phyloP scores from a whole-genome alignment of 306 rosid genomes.

The Malus asiatica region DNA sequence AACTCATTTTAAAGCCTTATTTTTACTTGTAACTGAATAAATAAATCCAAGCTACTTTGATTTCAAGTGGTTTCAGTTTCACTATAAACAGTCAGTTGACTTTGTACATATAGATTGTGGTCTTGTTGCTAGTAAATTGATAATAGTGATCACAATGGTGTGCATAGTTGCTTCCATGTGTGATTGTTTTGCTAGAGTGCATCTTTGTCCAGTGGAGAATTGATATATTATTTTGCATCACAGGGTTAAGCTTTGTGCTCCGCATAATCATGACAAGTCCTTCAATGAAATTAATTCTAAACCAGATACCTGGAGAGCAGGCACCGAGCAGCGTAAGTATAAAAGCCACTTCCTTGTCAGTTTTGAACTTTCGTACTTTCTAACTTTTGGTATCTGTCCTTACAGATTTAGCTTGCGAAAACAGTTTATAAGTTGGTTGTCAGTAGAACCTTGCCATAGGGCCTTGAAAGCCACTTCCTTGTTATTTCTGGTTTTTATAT shows the following conservation, averaged over 20 bases:
- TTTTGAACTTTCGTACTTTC: not conserved
- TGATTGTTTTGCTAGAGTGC: constrained; percentile 1
- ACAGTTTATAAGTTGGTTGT: constrained; percentile 11
- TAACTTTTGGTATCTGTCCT: not conserved
- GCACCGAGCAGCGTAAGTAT: constrained; percentile 52
- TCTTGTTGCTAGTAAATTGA: not conserved
- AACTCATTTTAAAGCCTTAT: constrained; percentile 5
- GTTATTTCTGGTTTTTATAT: not conserved
- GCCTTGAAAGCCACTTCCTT: not conserved
- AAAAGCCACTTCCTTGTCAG: not conserved
- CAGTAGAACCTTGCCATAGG: constrained; percentile 1
- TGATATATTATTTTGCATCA: constrained; percentile 17
- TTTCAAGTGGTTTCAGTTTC: constrained; percentile 10
- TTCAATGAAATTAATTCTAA: constrained; percentile 17
- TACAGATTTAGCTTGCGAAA: constrained; percentile 7
- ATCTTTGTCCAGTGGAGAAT: not conserved
- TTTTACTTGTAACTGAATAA: not conserved
- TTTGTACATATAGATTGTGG: not conserved
- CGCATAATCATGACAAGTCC: constrained; percentile 21
- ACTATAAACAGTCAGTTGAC: not conserved
- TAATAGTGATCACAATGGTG: not conserved
- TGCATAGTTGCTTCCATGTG: not conserved
- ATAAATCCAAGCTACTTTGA: not conserved
- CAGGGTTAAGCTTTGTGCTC: constrained; percentile 38
- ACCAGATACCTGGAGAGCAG: constrained; percentile 27